Evolutionary conservation across 73 alveolate genomes (phyloP).

Genomic region (Paramecium caudatum): DNA sequence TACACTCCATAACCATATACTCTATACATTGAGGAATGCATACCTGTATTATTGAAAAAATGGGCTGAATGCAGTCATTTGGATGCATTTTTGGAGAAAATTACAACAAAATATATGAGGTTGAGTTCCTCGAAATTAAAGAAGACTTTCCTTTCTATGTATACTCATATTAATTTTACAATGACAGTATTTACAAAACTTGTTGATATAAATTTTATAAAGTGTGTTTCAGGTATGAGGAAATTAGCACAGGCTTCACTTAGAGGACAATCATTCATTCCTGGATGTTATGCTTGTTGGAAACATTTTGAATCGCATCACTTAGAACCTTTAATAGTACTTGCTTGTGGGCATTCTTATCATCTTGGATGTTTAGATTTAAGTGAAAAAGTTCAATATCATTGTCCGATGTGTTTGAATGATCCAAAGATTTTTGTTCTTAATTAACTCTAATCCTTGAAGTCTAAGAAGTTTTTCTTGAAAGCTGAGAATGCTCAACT

Average conservation of each 20-base stretch:
- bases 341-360: slow-evolving; percentile 28
- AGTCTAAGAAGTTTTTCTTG: slow-evolving; percentile 2
- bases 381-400: not conserved
- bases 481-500: not conserved
- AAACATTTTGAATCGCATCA: not conserved
- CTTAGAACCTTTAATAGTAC: not conserved
- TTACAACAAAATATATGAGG: slow-evolving; percentile 9
- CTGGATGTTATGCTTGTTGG: not conserved
- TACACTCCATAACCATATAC: slow-evolving; percentile 18
- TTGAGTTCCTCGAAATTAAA: slow-evolving; percentile 20
- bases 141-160: not conserved
- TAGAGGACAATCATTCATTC: not conserved
- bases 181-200: not conserved
- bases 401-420: slow-evolving; percentile 35
- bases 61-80: slow-evolving; percentile 56
- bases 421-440: not conserved
- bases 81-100: slow-evolving; percentile 42
- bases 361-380: slow-evolving; percentile 15
- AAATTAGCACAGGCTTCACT: not conserved
- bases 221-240: not conserved
- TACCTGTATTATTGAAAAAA: slow-evolving; percentile 39
- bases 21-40: slow-evolving; percentile 20
- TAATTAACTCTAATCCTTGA: not conserved
- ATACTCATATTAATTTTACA: not conserved
- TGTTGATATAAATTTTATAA: slow-evolving; percentile 9